Evolutionary conservation across 2,329 filamentous ascomycete genomes (phyloP), one percentile per base, ranked within the genome.

Genomic region (Cylindrodendrum hubeiense): DNA sequence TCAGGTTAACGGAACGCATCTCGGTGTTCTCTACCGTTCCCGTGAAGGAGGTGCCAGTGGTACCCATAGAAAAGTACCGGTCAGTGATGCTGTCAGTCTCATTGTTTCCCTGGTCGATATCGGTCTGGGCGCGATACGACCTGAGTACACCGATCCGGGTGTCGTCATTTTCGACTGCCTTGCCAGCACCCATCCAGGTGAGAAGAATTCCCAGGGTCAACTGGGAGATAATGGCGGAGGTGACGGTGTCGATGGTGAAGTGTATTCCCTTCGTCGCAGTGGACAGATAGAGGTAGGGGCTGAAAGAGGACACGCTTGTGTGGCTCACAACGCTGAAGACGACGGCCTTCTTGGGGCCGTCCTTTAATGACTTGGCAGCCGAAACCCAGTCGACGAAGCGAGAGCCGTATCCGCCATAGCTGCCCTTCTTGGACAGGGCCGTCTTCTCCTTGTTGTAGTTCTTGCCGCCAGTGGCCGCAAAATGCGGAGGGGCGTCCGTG

Each of bases 401-500:
- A 2, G 69, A 65, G 0, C 79, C 82, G 12, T 64, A 70, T 0
- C 76, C 74, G 2, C 77, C 80, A 51, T 79, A 83, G 1, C 68
- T 55, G 0, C 49, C 59, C 3, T 52, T 21, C 30, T 61, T 61
- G 58, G 7, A 51, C 15, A 71, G 72, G 3, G 63, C 65, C 19
- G 53, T 43, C 67, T 73, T 64, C 68, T 81, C 82, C 46, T 63
- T 72, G 26, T 44, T 46, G 51, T 68, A 69, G 66, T 80, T 79
- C 30, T 59, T 58, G 60, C 76, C 76, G 26, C 63, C 68, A 26
- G 72, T 71, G 58, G 72, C 70, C 53, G 75, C 68, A 67, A 77
- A 77, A 71, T 86, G 83, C n/a, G 85, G 82, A 37, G 83, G 79
- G 13, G 83, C 83, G 75, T 86, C 83, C 0, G 83, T 79, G 64